Conservation (phyloP, 371 early-diverging fungal species). For the Saksenaea vasiformis region DNA sequence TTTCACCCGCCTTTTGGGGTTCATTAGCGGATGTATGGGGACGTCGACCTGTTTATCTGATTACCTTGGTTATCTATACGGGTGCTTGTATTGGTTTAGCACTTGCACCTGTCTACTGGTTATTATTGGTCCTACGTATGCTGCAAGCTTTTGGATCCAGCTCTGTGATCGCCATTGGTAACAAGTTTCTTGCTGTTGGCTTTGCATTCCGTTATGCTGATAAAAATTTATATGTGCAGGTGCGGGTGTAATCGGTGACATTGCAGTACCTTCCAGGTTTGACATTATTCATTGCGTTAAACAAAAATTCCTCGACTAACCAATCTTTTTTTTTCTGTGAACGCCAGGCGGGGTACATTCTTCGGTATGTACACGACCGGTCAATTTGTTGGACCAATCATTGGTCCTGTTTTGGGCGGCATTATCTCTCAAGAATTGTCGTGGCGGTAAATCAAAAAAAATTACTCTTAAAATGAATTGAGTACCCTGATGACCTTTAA, state of each 20-base stretch:
- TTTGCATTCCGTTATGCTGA: neutral
- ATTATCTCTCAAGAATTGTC: slow-evolving; percentile 14
- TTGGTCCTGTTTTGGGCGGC: slow-evolving; percentile 55
- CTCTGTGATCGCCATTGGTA: slow-evolving; percentile 45
- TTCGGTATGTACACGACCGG: slow-evolving; percentile 55
- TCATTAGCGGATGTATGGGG: slow-evolving; percentile 27
- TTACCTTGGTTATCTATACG: slow-evolving; percentile 7
- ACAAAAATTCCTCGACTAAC: neutral
- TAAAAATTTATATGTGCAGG: slow-evolving; percentile 47
- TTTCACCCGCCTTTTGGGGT: slow-evolving; percentile 29
- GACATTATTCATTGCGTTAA: slow-evolving; percentile 17
- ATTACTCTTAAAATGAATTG: neutral
- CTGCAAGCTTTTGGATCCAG: slow-evolving; percentile 25
- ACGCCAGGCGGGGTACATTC: slow-evolving; percentile 44
- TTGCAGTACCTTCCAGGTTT: slow-evolving; percentile 49
- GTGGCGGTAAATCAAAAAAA: slow-evolving; percentile 5
- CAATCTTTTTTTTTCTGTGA: neutral
- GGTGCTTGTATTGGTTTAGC: slow-evolving; percentile 13
- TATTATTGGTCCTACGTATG: slow-evolving; percentile 14
- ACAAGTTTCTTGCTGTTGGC: neutral
- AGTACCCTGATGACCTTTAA: neutral
- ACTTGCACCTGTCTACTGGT: slow-evolving; percentile 4
- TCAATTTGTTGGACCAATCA: slow-evolving; percentile 33
- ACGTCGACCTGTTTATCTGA: slow-evolving; percentile 21
- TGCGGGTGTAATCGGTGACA: slow-evolving; percentile 59